These are phyloP conservation scores for Corylus americana DNA, from an alignment of 306 rosid genomes.

Conservation along the genomic window DNA sequence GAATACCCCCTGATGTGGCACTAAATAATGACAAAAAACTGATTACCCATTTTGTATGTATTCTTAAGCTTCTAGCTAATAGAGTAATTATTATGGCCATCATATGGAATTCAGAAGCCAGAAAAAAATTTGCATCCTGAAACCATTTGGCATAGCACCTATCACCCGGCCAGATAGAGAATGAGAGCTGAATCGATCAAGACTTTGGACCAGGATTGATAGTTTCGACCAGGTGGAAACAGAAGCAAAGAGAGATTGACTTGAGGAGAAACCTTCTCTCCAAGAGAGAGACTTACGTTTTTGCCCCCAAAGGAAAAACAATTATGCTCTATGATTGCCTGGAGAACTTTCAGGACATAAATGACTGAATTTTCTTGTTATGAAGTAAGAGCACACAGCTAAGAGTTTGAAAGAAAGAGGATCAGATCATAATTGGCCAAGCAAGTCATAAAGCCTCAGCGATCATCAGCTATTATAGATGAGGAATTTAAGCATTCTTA, in stretches of 20 bases:
- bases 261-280: background rate
- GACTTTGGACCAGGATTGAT: too few relatives aligned
- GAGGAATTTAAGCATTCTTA: background rate
- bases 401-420: background rate
- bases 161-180: too few relatives aligned
- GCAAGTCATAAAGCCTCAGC: background rate
- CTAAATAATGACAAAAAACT: slow-evolving; percentile 40
- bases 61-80: background rate
- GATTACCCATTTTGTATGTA: slow-evolving; percentile 4
- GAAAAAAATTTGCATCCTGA: background rate
- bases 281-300: background rate
- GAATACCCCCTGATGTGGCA: slow-evolving; percentile 97
- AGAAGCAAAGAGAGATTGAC: background rate
- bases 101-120: background rate
- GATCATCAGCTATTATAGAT: background rate
- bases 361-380: background rate
- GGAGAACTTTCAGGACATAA: background rate
- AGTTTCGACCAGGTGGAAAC: background rate
- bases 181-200: too few relatives aligned
- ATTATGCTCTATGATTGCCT: background rate
- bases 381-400: background rate
- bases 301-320: background rate
- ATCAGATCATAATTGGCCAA: background rate
- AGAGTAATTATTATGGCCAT: background rate
- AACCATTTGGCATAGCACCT: background rate